phyloP scores from a whole-genome alignment of 2,329 filamentous ascomycete genomes.

The Aspergillus quadricinctus region DNA sequence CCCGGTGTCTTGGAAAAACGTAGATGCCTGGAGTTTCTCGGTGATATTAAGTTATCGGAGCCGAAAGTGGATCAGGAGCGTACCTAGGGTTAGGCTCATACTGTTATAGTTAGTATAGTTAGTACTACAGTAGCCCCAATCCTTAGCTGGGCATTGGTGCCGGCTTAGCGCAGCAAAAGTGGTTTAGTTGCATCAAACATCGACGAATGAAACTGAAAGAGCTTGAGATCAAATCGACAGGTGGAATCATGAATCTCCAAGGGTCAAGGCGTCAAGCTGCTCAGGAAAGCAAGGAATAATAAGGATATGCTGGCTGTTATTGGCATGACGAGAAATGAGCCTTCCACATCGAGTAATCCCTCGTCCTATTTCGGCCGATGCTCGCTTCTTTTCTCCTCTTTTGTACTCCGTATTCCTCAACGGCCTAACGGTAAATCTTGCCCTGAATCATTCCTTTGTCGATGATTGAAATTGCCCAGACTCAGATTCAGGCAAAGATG shows the following conservation, averaged over 20 bases:
- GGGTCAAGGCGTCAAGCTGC: too few relatives aligned
- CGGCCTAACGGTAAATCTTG: not conserved
- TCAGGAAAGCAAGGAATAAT: too few relatives aligned
- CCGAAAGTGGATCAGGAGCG: not conserved
- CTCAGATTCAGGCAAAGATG: not conserved
- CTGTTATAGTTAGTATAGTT: not conserved
- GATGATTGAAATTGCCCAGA: not conserved
- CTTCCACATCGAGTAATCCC: not conserved
- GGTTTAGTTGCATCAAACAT: not conserved
- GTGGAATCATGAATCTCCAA: too few relatives aligned
- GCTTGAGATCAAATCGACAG: not conserved
- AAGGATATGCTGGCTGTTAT: too few relatives aligned
- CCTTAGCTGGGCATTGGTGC: not conserved
- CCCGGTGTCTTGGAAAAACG: not conserved
- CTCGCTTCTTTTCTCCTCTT: not conserved
- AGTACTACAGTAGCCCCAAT: not conserved
- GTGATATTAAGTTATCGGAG: not conserved
- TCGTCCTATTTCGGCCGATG: not conserved
- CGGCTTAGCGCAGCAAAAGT: not conserved
- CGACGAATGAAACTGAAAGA: not conserved
- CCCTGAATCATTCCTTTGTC: not conserved
- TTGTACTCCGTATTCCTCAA: not conserved
- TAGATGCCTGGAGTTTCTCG: conserved; percentile 4
- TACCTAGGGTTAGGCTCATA: not conserved
- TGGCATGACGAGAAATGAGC: not conserved